Percentiles rank a stretch among this genome's conserved stretches.
Conservation (phyloP, 768 basidiomycete species). For the Boletus fagicola region DNA sequence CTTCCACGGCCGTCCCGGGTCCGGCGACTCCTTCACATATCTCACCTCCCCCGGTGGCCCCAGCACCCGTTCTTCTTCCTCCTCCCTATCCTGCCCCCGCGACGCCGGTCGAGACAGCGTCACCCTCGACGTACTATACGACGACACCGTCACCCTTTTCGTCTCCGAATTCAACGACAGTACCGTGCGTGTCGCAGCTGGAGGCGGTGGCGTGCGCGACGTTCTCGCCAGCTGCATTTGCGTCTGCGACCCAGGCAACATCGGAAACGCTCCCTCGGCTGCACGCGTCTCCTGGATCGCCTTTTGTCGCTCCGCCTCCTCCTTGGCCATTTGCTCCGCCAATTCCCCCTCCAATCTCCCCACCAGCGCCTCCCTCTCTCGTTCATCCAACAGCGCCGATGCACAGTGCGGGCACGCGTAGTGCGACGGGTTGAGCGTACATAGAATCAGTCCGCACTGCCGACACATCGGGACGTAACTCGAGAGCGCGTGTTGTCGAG, state of each 20-base stretch:
- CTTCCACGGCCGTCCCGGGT: slow-evolving; percentile 42
- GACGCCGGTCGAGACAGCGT: slow-evolving; percentile 36
- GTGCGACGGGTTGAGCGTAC: slow-evolving; percentile 53
- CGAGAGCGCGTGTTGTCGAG: slow-evolving; percentile 58
- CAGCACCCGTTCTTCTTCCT: slow-evolving; percentile 40
- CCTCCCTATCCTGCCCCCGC: slow-evolving; percentile 35
- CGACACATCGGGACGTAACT: slow-evolving; percentile 53
- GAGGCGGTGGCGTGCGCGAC: slow-evolving; percentile 22
- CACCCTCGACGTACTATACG: slow-evolving; percentile 42
- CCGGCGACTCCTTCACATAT: slow-evolving; percentile 31
- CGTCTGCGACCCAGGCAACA: slow-evolving; percentile 33
- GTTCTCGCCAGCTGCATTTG: slow-evolving; percentile 7
- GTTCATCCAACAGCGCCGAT: slow-evolving; percentile 36
- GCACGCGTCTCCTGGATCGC: slow-evolving; percentile 46
- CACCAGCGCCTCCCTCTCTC: slow-evolving; percentile 38
- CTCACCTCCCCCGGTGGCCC: slow-evolving; percentile 38
- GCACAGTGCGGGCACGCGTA: slow-evolving; percentile 56
- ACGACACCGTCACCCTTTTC: slow-evolving; percentile 51
- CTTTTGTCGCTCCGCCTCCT: slow-evolving; percentile 48
- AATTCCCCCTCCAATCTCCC: slow-evolving; percentile 46
- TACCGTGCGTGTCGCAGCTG: slow-evolving; percentile 51
- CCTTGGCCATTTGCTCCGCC: slow-evolving; percentile 41
- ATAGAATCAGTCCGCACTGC: slow-evolving; percentile 62
- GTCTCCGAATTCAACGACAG: slow-evolving; percentile 55
- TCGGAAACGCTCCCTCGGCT: slow-evolving; percentile 62